A percentile compares a stretch with the other conserved stretches of the same genome.
These are phyloP conservation scores for Ettlia oleoabundans DNA, from an alignment of 139 green algal genomes.

Conservation along the genomic window DNA sequence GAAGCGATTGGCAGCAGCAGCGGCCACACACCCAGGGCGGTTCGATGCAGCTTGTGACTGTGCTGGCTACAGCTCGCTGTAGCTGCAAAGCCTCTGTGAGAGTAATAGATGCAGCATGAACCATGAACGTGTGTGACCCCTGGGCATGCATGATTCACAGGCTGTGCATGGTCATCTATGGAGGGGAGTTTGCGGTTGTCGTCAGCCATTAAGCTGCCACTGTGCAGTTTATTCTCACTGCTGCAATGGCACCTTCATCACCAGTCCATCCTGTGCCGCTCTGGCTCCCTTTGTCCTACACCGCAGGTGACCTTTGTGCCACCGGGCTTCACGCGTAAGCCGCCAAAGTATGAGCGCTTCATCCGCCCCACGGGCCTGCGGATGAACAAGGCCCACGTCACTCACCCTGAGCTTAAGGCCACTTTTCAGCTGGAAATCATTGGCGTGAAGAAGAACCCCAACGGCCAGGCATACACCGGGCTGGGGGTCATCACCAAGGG, in stretches of 20 bases:
- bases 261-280: not conserved
- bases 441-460: conserved; percentile 99
- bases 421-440: conserved; percentile 98
- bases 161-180: no score
- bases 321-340: conserved; percentile 96
- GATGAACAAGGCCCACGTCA: conserved; percentile 99
- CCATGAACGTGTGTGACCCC: no score
- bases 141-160: no score
- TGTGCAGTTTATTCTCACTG: not conserved
- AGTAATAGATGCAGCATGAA: no score
- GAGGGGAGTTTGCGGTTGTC: no score
- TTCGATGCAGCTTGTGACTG: no score
- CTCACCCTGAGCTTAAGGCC: conserved; percentile 98
- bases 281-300: not conserved
- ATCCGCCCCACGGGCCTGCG: conserved; percentile 96
- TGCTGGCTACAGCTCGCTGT: no score
- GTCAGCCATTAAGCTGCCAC: no score
- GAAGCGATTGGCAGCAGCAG: no score
- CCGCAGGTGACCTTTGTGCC: conserved; percentile 94
- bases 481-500: conserved; percentile 97
- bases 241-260: not conserved
- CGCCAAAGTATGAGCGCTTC: conserved; percentile 99
- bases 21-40: no score
- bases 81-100: no score
- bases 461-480: conserved; percentile 94